Conservation (phyloP, 2,329 filamentous ascomycete species). For the Clarireedia monteithiana region DNA sequence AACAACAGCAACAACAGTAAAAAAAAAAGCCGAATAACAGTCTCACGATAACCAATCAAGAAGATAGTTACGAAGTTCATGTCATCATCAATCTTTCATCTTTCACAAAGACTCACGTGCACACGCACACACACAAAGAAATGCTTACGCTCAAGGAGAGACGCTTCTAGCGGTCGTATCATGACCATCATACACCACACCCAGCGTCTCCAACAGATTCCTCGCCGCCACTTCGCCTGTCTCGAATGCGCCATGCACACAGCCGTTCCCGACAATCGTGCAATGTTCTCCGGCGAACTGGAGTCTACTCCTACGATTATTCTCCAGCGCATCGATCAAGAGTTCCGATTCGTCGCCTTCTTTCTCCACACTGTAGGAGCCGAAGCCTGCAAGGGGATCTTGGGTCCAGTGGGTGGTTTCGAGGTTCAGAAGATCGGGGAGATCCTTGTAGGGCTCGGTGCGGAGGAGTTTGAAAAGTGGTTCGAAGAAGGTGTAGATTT, state of each 20-base stretch:
- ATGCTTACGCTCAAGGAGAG: slow-evolving; percentile 10
- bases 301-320: slow-evolving; percentile 30
- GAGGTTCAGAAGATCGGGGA: slow-evolving; percentile 32
- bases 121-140: neutral
- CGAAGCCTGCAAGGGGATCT: slow-evolving; percentile 36
- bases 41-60: slow-evolving; percentile 7
- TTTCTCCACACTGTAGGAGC: slow-evolving; percentile 37
- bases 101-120: neutral
- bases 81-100: slow-evolving; percentile 1
- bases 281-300: slow-evolving; percentile 37
- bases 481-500: slow-evolving; percentile 36
- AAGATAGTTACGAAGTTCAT: slow-evolving; percentile 7
- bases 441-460: slow-evolving; percentile 36
- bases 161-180: slow-evolving; percentile 21
- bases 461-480: slow-evolving; percentile 36
- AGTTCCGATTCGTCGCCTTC: slow-evolving; percentile 35
- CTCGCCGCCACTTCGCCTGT: slow-evolving; percentile 35
- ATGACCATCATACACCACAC: slow-evolving; percentile 29
- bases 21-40: neutral
- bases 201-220: slow-evolving; percentile 33
- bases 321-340: slow-evolving; percentile 31
- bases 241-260: slow-evolving; percentile 37
- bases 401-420: slow-evolving; percentile 38
- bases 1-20: neutral
- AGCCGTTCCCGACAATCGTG: slow-evolving; percentile 34